phyloP scores from a whole-genome alignment of 2,329 filamentous ascomycete genomes.

The Emydomyces testavorans region DNA sequence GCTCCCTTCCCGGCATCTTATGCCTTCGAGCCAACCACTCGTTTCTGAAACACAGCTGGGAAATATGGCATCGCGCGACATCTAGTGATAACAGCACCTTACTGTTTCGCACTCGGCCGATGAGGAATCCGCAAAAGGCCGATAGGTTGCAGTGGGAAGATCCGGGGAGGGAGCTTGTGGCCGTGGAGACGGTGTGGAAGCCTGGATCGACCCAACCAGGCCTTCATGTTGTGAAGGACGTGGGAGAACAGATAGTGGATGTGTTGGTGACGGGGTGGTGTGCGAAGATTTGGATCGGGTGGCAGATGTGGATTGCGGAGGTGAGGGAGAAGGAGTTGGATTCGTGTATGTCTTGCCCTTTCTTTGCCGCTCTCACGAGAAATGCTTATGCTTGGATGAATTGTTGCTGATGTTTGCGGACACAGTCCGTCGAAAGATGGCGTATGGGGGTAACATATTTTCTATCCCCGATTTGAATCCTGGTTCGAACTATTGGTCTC shows the following conservation, averaged over 20 bases:
- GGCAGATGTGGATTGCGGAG: constrained; percentile 10
- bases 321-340: constrained; percentile 5
- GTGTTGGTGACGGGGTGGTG: constrained; percentile 17
- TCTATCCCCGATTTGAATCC: constrained; percentile 2
- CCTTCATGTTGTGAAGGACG: constrained; percentile 14
- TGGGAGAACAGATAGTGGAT: constrained; percentile 16
- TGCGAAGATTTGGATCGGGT: constrained; percentile 15
- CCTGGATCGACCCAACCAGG: constrained; percentile 5
- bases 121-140: constrained; percentile 7
- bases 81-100: not conserved
- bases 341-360: constrained; percentile 6
- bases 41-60: constrained; percentile 14
- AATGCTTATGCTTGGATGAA: not conserved
- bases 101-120: constrained; percentile 16
- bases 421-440: constrained; percentile 12
- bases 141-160: constrained; percentile 15
- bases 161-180: constrained; percentile 11
- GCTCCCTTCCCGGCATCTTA: constrained; percentile 12
- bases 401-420: not conserved
- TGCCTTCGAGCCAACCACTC: constrained; percentile 9
- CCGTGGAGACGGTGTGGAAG: constrained; percentile 13
- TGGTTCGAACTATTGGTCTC: not conserved
- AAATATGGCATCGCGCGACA: constrained; percentile 11
- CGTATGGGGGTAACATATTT: constrained; percentile 1
- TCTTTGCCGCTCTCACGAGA: too few relatives aligned